Percentiles rank a stretch among this genome's conserved stretches.
phyloP scores from a whole-genome alignment of 176 grass and related monocot species.

The Areca catechu region DNA sequence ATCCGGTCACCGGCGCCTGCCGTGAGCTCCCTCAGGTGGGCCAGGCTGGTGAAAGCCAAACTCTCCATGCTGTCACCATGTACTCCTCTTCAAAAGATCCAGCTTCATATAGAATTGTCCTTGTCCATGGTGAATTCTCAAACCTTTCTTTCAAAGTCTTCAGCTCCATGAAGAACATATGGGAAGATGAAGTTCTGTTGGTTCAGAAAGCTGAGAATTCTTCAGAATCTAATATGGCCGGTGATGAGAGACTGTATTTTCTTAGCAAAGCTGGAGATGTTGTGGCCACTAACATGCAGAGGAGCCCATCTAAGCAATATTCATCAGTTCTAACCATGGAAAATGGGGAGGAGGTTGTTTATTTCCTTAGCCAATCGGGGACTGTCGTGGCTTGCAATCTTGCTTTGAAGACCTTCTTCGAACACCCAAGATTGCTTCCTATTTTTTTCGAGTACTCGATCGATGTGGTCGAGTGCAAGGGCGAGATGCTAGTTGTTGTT shows the following conservation, averaged over 20 bases:
- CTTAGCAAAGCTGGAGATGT: conserved; percentile 80
- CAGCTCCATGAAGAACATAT: conserved; percentile 37
- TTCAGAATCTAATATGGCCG: conserved; percentile 1
- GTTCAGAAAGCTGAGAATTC: conserved; percentile 24
- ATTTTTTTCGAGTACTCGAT: conserved; percentile 68
- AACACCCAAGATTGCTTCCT: conserved; percentile 62
- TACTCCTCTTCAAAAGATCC: conserved; percentile 18
- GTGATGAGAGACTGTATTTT: conserved; percentile 52
- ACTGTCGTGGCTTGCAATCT: conserved; percentile 58
- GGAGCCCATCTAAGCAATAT: conserved; percentile 49
- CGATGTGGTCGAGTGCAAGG: conserved; percentile 60
- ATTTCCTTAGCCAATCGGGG: conserved; percentile 67
- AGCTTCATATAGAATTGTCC: conserved; percentile 38
- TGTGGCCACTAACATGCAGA: conserved; percentile 63
- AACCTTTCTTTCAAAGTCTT: conserved; percentile 42
- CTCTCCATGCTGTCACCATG: conserved; percentile 62
- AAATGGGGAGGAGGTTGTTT: conserved; percentile 30
- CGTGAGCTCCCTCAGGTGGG: conserved; percentile 38
- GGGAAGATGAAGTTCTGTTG: conserved; percentile 35
- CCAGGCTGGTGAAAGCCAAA: neutral
- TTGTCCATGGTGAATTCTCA: conserved; percentile 47
- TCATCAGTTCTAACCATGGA: conserved; percentile 35
- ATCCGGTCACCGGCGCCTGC: conserved; percentile 61
- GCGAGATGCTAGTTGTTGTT: conserved; percentile 47
- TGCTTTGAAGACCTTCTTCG: conserved; percentile 24